Evolutionary conservation across 176 grass and related monocot species (phyloP).

Genomic region (Bromus sterilis): DNA sequence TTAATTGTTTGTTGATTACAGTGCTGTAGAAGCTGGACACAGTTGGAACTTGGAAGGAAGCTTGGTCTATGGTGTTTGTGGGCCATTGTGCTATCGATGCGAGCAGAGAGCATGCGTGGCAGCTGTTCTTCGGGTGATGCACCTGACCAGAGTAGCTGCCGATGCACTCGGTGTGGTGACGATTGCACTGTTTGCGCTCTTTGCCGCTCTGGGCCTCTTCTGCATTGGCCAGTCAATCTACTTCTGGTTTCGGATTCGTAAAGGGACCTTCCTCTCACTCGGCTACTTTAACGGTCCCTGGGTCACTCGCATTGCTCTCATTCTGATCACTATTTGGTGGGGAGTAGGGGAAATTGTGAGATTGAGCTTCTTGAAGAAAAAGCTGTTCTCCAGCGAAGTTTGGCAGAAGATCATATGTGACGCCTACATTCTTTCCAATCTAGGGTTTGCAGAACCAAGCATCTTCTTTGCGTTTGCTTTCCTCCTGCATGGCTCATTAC

Average conservation of each 20-base stretch:
- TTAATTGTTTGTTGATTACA: slow-evolving; percentile 16
- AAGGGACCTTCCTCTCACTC: slow-evolving; percentile 41
- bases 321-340: slow-evolving; percentile 79
- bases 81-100: slow-evolving; percentile 63
- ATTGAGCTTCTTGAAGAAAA: slow-evolving; percentile 63
- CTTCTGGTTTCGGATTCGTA: slow-evolving; percentile 52
- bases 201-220: slow-evolving; percentile 57
- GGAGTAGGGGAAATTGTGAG: slow-evolving; percentile 72
- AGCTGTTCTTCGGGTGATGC: slow-evolving; percentile 89
- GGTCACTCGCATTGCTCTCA: slow-evolving; percentile 68
- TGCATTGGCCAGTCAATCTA: slow-evolving; percentile 53
- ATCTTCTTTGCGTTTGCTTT: slow-evolving; percentile 76
- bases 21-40: slow-evolving; percentile 25
- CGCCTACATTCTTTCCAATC: slow-evolving; percentile 77
- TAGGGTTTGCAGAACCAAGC: slow-evolving; percentile 94
- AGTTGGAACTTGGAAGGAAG: slow-evolving; percentile 9
- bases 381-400: slow-evolving; percentile 44
- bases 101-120: slow-evolving; percentile 93
- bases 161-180: slow-evolving; percentile 87
- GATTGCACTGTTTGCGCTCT: slow-evolving; percentile 57
- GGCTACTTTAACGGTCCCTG: slow-evolving; percentile 92
- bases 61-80: slow-evolving; percentile 40
- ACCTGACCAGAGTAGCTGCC: slow-evolving; percentile 76
- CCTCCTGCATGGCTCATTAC: slow-evolving; percentile 75
- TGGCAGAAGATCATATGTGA: slow-evolving; percentile 75